Conservation (phyloP, 1,139 yeast genomes). For the Neolecta irregularis region DNA sequence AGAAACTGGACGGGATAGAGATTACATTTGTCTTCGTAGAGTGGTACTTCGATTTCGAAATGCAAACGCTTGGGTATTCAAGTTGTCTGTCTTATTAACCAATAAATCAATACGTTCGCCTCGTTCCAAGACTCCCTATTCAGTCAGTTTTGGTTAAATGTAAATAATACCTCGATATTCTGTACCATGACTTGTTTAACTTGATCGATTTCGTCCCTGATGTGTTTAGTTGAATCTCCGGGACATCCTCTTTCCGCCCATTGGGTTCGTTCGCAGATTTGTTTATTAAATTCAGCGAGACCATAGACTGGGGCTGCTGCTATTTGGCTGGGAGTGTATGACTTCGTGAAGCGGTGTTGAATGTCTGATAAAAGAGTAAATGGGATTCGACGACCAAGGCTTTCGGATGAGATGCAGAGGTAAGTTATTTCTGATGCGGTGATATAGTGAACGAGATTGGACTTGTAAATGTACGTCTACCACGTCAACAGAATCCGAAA, state of each 20-base stretch:
- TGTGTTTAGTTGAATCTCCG: slow-evolving; percentile 1
- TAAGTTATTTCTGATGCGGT: slow-evolving; percentile 21
- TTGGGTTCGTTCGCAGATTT: slow-evolving; percentile 13
- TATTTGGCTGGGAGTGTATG: slow-evolving; percentile 14
- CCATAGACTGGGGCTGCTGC: slow-evolving; percentile 15
- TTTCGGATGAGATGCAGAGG: slow-evolving; percentile 20
- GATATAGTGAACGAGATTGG: slow-evolving; percentile 24
- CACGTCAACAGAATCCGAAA: not conserved
- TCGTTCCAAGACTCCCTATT: slow-evolving; percentile 43
- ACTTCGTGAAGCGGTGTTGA: slow-evolving; percentile 18
- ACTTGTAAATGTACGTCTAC: slow-evolving; percentile 24
- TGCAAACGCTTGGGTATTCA: slow-evolving; percentile 52
- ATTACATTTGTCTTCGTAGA: slow-evolving; percentile 41
- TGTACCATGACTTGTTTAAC: slow-evolving; percentile 22
- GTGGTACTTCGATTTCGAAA: slow-evolving; percentile 58
- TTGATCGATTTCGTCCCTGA: slow-evolving; percentile 24
- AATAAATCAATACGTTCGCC: slow-evolving; percentile 64
- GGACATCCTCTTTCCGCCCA: slow-evolving; percentile 9
- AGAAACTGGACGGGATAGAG: not conserved
- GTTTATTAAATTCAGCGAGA: slow-evolving; percentile 9
- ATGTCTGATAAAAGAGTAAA: slow-evolving; percentile 23
- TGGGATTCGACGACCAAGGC: slow-evolving; percentile 23
- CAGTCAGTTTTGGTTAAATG: slow-evolving; percentile 23
- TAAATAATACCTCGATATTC: not conserved
- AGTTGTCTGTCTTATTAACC: slow-evolving; percentile 66